Evolutionary conservation across 441 rosid genomes (phyloP).

Genomic region (Breynia disticha): DNA sequence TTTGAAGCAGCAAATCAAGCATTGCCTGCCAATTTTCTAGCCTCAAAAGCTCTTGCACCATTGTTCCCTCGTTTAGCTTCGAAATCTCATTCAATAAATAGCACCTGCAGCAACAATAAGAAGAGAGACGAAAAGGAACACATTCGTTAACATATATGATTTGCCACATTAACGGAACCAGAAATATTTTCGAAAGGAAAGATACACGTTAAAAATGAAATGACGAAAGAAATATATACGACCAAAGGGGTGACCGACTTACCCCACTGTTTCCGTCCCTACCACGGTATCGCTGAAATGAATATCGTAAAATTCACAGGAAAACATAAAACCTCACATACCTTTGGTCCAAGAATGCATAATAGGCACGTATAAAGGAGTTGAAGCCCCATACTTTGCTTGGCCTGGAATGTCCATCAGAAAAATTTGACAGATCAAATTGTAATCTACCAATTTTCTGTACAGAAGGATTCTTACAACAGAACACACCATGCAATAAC

Average conservation of each 20-base stretch:
- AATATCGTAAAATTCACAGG: too few species aligned
- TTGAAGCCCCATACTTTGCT: conserved; percentile 45
- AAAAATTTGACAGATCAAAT: conserved; percentile 56
- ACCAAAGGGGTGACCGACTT: too few species aligned
- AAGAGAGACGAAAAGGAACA: too few species aligned
- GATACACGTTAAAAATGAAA: too few species aligned
- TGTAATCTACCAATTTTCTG: conserved; percentile 44
- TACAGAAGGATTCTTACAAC: conserved; percentile 36
- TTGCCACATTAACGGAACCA: too few species aligned
- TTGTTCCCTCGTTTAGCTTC: conserved; percentile 3
- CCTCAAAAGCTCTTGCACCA: conserved; percentile 28
- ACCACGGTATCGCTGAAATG: too few species aligned
- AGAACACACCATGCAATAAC: conserved; percentile 64
- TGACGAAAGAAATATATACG: too few species aligned
- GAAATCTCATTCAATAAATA: conserved; percentile 17
- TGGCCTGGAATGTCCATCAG: conserved; percentile 32
- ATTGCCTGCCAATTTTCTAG: conserved; percentile 33
- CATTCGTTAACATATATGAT: too few species aligned
- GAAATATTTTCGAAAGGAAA: too few species aligned
- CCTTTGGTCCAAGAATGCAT: conserved; percentile 42
- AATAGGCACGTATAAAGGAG: conserved; percentile 47
- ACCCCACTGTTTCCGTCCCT: too few species aligned
- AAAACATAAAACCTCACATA: conserved; percentile 10
- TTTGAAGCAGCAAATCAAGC: conserved; percentile 45
- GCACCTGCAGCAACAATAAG: too few species aligned